Evolutionary conservation across 192 early-diverging fungal genomes (phyloP).

Genomic region (Dimargaris cristalligena): DNA sequence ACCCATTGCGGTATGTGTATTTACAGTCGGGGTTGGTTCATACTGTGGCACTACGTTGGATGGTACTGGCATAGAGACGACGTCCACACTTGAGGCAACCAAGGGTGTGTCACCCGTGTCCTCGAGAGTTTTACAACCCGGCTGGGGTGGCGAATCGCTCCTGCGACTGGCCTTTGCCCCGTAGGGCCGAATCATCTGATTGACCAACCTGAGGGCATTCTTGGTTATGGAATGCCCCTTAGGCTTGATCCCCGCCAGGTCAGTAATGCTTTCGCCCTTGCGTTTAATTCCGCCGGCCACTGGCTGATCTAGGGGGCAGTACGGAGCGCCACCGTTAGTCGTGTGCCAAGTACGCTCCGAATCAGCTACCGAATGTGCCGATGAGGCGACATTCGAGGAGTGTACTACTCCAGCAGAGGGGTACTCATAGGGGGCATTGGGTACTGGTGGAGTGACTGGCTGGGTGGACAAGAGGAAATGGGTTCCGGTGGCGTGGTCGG

Average conservation of each 20-base stretch:
- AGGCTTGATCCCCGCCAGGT: neutral
- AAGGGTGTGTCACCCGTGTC: neutral
- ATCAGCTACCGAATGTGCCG: neutral
- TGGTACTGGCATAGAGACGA: neutral
- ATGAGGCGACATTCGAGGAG: neutral
- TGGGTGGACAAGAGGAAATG: neutral
- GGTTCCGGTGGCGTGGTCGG: neutral
- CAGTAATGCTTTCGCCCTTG: neutral
- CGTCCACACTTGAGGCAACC: neutral
- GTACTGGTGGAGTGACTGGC: neutral
- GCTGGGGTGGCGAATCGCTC: neutral
- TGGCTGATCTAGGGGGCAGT: neutral
- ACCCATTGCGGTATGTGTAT: neutral
- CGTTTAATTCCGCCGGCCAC: neutral
- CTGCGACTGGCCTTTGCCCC: neutral
- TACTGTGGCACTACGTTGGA: neutral
- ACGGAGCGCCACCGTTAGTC: neutral
- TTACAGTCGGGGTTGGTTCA: neutral
- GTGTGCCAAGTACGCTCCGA: conserved; percentile 1
- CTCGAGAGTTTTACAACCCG: neutral
- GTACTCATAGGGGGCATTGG: neutral
- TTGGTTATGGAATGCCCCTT: neutral
- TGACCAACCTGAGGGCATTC: neutral
- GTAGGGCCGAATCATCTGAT: neutral
- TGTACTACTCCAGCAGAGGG: neutral